A percentile compares a stretch with the other conserved stretches of the same genome.
These are phyloP conservation scores for Colletotrichum ledebouriae DNA, from an alignment of 2,329 filamentous ascomycete species.

Conservation along the genomic window DNA sequence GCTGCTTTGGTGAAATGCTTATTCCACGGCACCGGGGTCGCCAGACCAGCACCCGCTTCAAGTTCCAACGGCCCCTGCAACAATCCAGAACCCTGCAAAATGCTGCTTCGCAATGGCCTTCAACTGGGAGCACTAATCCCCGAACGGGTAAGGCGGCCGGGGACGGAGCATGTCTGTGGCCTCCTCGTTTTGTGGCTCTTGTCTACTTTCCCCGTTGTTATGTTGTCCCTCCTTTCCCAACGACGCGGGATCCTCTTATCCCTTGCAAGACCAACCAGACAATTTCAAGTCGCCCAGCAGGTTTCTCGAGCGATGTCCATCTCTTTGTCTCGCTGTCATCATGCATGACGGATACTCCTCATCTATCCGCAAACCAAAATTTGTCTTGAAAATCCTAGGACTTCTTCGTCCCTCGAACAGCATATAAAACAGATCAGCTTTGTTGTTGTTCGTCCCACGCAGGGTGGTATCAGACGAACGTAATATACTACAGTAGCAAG, in stretches of 20 bases:
- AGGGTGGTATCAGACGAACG: slow-evolving; percentile 26
- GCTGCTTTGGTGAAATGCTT: slow-evolving; percentile 27
- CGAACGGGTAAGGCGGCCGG: slow-evolving; percentile 23
- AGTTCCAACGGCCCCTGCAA: slow-evolving; percentile 16
- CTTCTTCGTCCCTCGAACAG: slow-evolving; percentile 12
- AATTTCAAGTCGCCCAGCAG: slow-evolving; percentile 20
- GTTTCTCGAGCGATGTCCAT: slow-evolving; percentile 32
- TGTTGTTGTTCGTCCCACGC: slow-evolving; percentile 2
- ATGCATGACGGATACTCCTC: slow-evolving; percentile 21
- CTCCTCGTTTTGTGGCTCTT: slow-evolving; percentile 18
- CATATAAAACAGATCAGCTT: not conserved
- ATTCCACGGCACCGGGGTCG: slow-evolving; percentile 32
- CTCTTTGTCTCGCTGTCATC: slow-evolving; percentile 28
- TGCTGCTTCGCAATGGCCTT: slow-evolving; percentile 10
- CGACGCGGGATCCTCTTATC: slow-evolving; percentile 9
- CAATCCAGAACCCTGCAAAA: slow-evolving; percentile 31
- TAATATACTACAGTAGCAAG: not conserved
- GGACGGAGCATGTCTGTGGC: not conserved
- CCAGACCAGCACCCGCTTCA: slow-evolving; percentile 19
- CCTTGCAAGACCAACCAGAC: slow-evolving; percentile 29
- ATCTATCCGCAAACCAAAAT: not conserved
- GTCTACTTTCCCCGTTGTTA: not conserved
- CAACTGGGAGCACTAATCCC: slow-evolving; percentile 17
- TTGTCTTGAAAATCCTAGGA: not conserved
- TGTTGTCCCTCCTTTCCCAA: slow-evolving; percentile 9